phyloP scores from a whole-genome alignment of 805 yeast genomes.

The Candida quercuum region DNA sequence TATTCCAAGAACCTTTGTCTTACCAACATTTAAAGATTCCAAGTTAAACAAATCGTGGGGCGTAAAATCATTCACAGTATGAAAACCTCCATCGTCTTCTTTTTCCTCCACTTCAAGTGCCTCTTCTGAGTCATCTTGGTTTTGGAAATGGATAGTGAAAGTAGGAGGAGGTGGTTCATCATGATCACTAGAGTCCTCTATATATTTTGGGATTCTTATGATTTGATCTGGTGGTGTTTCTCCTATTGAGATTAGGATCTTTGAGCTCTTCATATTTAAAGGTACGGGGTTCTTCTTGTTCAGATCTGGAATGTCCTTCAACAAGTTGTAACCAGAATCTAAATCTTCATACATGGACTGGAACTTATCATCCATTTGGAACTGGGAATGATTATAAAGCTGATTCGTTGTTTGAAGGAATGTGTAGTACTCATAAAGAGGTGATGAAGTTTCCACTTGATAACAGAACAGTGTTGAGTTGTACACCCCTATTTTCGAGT shows the following conservation, averaged over 20 bases:
- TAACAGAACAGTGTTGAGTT: conserved; percentile 11
- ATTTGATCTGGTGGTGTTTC: conserved; percentile 22
- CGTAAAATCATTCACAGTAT: background rate
- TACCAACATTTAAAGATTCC: background rate
- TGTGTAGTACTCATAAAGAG: conserved; percentile 10
- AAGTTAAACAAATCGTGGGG: conserved; percentile 2
- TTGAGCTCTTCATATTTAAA: conserved; percentile 2
- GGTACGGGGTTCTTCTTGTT: background rate
- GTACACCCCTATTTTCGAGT: conserved; percentile 14
- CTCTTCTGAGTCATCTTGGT: conserved; percentile 3
- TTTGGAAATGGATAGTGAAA: conserved; percentile 16
- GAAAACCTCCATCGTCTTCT: too few species aligned
- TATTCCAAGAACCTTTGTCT: conserved; percentile 13
- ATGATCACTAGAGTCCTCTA: conserved; percentile 11
- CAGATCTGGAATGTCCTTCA: conserved; percentile 6
- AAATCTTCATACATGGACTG: conserved; percentile 17
- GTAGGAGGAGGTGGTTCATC: conserved; percentile 22
- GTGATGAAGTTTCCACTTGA: conserved; percentile 1
- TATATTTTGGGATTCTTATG: conserved; percentile 18
- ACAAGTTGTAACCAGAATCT: conserved; percentile 16
- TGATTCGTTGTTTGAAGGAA: conserved; percentile 12
- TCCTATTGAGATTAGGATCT: conserved; percentile 13
- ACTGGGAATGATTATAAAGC: conserved; percentile 11
- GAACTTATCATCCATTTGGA: conserved; percentile 10
- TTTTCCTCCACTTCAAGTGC: too few species aligned